Base-by-base conservation (phyloP, 2,329 filamentous ascomycete species). In the Didymella arachidicola region DNA sequence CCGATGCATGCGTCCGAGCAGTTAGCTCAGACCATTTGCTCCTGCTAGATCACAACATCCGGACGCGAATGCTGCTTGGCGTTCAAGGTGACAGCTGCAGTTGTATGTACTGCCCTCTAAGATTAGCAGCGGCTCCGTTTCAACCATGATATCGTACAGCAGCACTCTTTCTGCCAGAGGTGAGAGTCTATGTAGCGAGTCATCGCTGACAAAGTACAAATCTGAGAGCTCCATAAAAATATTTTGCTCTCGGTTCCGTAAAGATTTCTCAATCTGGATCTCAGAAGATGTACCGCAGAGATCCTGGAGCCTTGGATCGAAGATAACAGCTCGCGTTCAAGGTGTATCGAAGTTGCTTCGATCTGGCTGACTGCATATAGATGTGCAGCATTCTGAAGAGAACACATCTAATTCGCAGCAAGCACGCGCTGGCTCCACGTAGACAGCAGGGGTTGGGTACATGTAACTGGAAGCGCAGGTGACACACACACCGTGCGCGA, bases 361-460 rank as follows among this genome's bases (percentile, higher is more conserved):
- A 45, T 36, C 4, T 7, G 26, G 8, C n/a, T 1, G n/a, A 30
- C 44, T 49, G 45, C 49, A 53, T 41, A 3, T n/a, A 34, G 22
- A 7, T 27, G 19, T 30, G 50, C 25, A 30, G 29, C 11, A 32
- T 25, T 32, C 38, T 48, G 10, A 14, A 2, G 7, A n/a, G 10
- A 8, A 6, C 4, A 7, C 10, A 11, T 39, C 32, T 43, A 14
- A 34, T 50, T 47, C 50, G 44, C 18, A 49, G 16, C 26, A n/a
- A 53, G 48, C 48, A 49, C 32, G 38, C 47, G 42, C 47, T 47
- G 52, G 14, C 26, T 19, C 44, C 52, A 48, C 29, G 6, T 12
- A 2, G 18, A 22, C 44, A 55, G 44, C 25, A 43, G 44, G 44
- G n/a, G 2, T 7, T 46, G 3, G 10, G 34, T 4, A 32, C 32